Base-by-base conservation (phyloP, 495 filamentous ascomycete species). In the Hypoxylon trugodes region DNA sequence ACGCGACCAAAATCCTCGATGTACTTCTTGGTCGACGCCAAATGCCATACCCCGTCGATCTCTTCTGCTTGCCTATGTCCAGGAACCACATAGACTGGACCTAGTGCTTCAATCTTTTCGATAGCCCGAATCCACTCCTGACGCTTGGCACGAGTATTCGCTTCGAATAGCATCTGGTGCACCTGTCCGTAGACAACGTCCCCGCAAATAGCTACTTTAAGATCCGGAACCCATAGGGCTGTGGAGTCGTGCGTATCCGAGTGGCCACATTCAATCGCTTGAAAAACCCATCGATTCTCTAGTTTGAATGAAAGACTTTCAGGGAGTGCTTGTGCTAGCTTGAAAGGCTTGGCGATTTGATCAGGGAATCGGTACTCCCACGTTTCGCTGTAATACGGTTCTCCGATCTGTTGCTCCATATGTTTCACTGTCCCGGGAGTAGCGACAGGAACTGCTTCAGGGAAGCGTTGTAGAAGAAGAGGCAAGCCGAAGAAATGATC, bases 401-500 rank as follows among this genome's bases (percentile, higher is more conserved):
- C 40, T 12, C 25, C 21, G 21, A 25, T 10, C 21, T 43, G 21
- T n/a, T 25, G 21, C 10, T 25, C 21, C 40, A 26, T 43, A 12
- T 45, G 41, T 7, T 26, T 26, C 5, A 28, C 22, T 6, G 12
- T 15, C 1, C 21, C 41, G 15, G 19, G 5, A 2, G 41, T 26
- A 3, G 41, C 41, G n/a, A 26, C 4, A 12, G 41, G 18, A 6
- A 24, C 15, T 5, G 41, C 22, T 12, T 43, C 40, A 9, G 40
- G 19, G 12, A 22, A 43, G 19, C 40, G 38, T 21, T 42, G 7
- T 10, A 22, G 4, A 24, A 42, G 13, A 4, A 42, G 7, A 3
- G 38, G 38, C 9, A 42, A 21, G 18, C 38, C 38, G 18, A 42
- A 42, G 38, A 42, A 42, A 9, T 42, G 38, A 18, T 42, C 38